Evolutionary conservation across 2,329 filamentous ascomycete species (phyloP).

Genomic region (Xylariaceae sp.): DNA sequence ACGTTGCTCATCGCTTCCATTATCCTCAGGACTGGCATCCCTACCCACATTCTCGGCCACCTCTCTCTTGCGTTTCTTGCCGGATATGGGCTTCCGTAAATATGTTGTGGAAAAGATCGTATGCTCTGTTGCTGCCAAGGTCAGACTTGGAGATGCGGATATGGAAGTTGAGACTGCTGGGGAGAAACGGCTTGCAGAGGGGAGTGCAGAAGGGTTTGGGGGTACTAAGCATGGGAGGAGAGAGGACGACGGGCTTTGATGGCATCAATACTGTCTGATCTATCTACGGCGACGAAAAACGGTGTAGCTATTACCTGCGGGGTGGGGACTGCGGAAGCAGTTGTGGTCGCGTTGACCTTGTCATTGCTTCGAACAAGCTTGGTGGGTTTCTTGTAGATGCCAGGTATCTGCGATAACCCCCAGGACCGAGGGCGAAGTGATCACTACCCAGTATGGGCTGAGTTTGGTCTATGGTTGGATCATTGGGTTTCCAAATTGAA

Average conservation of each 20-base stretch:
- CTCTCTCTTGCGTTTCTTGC: conserved; percentile 61
- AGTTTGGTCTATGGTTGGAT: conserved; percentile 23
- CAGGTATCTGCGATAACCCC: conserved; percentile 44
- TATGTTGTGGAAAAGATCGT: conserved; percentile 7
- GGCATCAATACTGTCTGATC: conserved; percentile 55
- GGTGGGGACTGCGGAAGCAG: conserved; percentile 52
- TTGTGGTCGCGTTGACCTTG: conserved; percentile 60
- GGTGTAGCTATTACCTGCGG: conserved; percentile 57
- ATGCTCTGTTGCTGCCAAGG: neutral
- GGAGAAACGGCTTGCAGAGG: neutral
- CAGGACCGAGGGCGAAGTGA: conserved; percentile 58
- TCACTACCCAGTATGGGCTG: conserved; percentile 58
- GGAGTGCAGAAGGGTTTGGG: conserved; percentile 18
- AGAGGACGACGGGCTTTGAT: conserved; percentile 32
- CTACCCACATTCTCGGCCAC: conserved; percentile 53
- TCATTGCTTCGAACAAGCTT: conserved; percentile 50
- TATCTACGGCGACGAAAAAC: conserved; percentile 47
- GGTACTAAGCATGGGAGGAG: conserved; percentile 40
- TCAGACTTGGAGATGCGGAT: conserved; percentile 1
- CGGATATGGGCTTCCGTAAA: too few relatives aligned
- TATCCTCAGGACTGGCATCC: neutral
- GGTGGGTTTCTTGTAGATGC: conserved; percentile 36
- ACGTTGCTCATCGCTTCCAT: neutral
- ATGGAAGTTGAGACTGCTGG: neutral
- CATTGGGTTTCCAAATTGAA: too few relatives aligned